Conservation (phyloP, 2,329 filamentous ascomycete genomes). For the Calonectria montana region DNA sequence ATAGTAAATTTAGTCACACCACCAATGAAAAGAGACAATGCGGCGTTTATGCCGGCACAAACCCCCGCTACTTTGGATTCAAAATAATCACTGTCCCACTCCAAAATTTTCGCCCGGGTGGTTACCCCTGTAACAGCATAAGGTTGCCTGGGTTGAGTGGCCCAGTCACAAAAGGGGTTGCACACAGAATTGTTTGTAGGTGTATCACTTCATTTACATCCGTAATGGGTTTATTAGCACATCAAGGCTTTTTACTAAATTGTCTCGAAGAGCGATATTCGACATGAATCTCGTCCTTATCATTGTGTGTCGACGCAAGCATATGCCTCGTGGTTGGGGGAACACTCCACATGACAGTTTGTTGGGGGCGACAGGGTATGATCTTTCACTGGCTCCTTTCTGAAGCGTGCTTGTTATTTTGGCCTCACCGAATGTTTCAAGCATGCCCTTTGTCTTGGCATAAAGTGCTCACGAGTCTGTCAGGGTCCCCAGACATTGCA, state of each 20-base stretch:
- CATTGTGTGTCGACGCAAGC: background rate
- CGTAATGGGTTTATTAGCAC: background rate
- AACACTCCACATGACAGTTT: background rate
- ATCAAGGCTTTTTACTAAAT: background rate
- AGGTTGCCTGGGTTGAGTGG: background rate
- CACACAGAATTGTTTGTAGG: background rate
- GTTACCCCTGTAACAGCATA: background rate
- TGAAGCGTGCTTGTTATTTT: background rate
- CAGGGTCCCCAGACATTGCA: background rate
- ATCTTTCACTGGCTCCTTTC: background rate
- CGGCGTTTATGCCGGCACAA: background rate
- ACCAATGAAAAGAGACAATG: conserved; percentile 14
- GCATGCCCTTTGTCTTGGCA: background rate
- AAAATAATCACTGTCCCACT: background rate
- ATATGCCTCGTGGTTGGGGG: background rate
- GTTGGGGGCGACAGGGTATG: background rate
- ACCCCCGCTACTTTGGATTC: background rate
- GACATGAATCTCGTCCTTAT: background rate
- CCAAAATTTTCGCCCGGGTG: background rate
- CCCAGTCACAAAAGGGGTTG: background rate
- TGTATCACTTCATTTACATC: background rate
- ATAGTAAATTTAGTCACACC: background rate
- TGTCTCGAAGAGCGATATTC: background rate
- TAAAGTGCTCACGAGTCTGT: background rate
- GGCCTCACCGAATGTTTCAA: background rate